phyloP scores from a whole-genome alignment of 2,329 filamentous ascomycete species.

The Magnaporthales sp. region DNA sequence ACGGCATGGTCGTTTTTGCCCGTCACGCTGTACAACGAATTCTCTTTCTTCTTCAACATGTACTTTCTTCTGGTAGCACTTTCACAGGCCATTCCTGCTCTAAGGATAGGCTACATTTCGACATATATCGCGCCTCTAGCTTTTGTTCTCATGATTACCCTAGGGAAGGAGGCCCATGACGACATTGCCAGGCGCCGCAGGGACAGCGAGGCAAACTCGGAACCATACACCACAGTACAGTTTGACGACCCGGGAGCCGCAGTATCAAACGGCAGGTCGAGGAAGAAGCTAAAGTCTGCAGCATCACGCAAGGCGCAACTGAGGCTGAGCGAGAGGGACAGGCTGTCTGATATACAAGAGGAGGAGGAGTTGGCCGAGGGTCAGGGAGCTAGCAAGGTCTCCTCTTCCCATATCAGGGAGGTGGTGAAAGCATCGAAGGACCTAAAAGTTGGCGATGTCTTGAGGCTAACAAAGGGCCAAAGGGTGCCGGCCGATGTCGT shows the following conservation, averaged over 20 bases:
- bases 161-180: conserved; percentile 93
- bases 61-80: conserved; percentile 94
- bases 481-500: conserved; percentile 91
- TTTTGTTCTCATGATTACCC: conserved; percentile 84
- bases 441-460: conserved; percentile 88
- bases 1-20: conserved; percentile 91
- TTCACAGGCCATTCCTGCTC: conserved; percentile 81
- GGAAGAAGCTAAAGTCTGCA: conserved; percentile 38
- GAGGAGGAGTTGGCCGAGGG: conserved; percentile 51
- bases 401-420: conserved; percentile 50
- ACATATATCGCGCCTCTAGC: conserved; percentile 90
- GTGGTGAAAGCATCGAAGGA: conserved; percentile 75
- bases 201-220: conserved; percentile 90
- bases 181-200: conserved; percentile 79
- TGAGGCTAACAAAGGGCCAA: conserved; percentile 87
- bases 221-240: conserved; percentile 70
- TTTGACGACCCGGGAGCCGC: conserved; percentile 50
- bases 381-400: conserved; percentile 25
- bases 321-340: conserved; percentile 25
- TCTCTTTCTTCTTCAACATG: conserved; percentile 99
- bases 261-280: conserved; percentile 23
- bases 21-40: conserved; percentile 93
- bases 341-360: conserved; percentile 59
- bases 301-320: conserved; percentile 21
- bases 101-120: conserved; percentile 88